Conservation (phyloP, 2,329 filamentous ascomycete genomes). For the Neopestalotiopsis sp. region DNA sequence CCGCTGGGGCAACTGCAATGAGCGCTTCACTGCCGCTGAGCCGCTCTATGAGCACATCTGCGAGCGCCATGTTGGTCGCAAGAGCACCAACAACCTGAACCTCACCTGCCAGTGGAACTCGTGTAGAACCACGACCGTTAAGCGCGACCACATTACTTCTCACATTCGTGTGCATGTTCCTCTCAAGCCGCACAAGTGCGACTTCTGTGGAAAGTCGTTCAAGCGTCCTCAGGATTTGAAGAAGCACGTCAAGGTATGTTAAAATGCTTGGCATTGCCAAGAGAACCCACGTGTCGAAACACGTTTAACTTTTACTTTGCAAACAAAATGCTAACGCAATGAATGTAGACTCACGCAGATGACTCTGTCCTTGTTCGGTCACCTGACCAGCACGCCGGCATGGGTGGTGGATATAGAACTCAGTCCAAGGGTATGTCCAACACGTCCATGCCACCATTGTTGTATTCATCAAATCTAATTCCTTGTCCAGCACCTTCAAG, state of each 20-base stretch:
- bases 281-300: neutral
- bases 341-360: slow-evolving; percentile 80
- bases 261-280: neutral
- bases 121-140: slow-evolving; percentile 95
- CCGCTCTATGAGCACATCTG: slow-evolving; percentile 87
- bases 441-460: slow-evolving; percentile 27
- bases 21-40: slow-evolving; percentile 63
- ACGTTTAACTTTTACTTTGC: neutral
- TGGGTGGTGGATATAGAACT: slow-evolving; percentile 57
- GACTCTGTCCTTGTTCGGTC: slow-evolving; percentile 76
- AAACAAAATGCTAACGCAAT: neutral
- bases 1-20: slow-evolving; percentile 64
- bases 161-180: slow-evolving; percentile 99
- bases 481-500: slow-evolving; percentile 53
- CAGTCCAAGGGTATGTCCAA: slow-evolving; percentile 57
- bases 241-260: slow-evolving; percentile 88
- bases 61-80: slow-evolving; percentile 96
- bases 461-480: slow-evolving; percentile 47
- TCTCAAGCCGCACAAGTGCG: slow-evolving; percentile 97
- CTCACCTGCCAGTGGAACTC: slow-evolving; percentile 96
- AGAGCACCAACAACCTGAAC: slow-evolving; percentile 98
- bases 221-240: slow-evolving; percentile 98
- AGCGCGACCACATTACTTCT: slow-evolving; percentile 98
- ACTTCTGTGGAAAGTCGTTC: slow-evolving; percentile 98
- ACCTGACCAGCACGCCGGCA: slow-evolving; percentile 55